phyloP scores from a whole-genome alignment of 257 asterid species.

The Solanum phureja region DNA sequence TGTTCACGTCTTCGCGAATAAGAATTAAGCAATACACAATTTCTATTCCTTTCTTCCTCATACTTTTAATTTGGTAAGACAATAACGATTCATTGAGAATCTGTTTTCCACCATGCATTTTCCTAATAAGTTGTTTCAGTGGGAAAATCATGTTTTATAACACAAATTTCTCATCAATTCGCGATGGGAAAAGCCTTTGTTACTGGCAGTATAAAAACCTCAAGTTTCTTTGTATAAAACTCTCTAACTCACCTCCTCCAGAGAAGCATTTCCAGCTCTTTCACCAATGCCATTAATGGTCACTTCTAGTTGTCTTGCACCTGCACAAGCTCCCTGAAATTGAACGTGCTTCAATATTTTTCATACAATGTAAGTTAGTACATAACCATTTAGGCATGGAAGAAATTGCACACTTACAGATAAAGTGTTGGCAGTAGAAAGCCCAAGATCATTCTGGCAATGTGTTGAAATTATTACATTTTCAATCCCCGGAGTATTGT shows the following conservation, averaged over 20 bases:
- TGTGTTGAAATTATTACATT: constrained; percentile 86
- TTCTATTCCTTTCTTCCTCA: background rate
- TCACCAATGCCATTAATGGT: constrained; percentile 98
- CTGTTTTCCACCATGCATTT: background rate
- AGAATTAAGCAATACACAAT: background rate
- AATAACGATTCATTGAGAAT: background rate
- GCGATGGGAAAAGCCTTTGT: background rate
- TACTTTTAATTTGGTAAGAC: background rate
- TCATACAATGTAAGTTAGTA: background rate
- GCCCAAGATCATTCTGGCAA: constrained; percentile 97
- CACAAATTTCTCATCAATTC: background rate
- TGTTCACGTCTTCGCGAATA: background rate
- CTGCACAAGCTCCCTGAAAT: constrained; percentile 79
- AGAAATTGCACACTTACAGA: constrained; percentile 31
- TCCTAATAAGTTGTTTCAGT: background rate
- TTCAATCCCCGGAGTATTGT: constrained; percentile 79
- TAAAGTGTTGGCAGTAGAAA: constrained; percentile 80
- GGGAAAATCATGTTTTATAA: background rate
- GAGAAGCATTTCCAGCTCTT: constrained; percentile 97
- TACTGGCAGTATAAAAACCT: background rate
- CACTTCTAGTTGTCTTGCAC: constrained; percentile 95
- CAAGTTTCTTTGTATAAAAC: background rate
- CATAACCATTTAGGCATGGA: background rate
- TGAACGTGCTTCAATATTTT: constrained; percentile 3
- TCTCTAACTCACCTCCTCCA: constrained; percentile 68